Conservation (phyloP, 2,329 filamentous ascomycete species). For the Hymenoscyphus occultus region DNA sequence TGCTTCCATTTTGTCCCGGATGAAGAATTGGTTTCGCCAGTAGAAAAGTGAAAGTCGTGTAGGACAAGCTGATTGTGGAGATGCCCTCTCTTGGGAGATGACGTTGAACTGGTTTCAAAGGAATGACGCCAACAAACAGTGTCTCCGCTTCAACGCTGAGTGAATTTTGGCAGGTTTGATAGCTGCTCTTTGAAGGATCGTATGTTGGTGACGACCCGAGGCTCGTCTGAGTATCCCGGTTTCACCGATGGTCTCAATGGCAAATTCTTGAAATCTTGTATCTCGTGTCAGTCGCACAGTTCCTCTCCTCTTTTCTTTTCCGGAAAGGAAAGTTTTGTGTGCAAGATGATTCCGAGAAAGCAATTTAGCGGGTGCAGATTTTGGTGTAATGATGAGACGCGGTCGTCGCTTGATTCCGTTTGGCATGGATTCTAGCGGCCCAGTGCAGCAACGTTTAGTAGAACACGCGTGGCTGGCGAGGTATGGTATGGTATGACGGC, state of each 20-base stretch:
- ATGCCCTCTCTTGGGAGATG: conserved; percentile 7
- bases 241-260: conserved; percentile 22
- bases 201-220: conserved; percentile 18
- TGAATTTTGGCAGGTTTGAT: conserved; percentile 15
- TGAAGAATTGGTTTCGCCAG: conserved; percentile 6
- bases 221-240: conserved; percentile 18
- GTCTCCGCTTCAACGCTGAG: conserved; percentile 17
- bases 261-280: conserved; percentile 20
- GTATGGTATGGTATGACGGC: neutral
- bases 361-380: conserved; percentile 18
- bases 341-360: conserved; percentile 14
- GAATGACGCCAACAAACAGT: conserved; percentile 30
- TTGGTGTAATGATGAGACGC: conserved; percentile 25
- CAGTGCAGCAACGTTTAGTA: conserved; percentile 23
- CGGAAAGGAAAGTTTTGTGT: conserved; percentile 19
- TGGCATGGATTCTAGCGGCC: conserved; percentile 28
- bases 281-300: conserved; percentile 12
- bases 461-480: conserved; percentile 21
- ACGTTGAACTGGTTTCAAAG: conserved; percentile 23
- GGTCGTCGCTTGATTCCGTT: conserved; percentile 26
- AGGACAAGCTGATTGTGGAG: conserved; percentile 16
- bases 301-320: conserved; percentile 20
- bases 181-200: conserved; percentile 21
- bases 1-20: conserved; percentile 24
- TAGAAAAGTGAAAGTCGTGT: conserved; percentile 17